phyloP scores from a whole-genome alignment of 176 grass and related monocot species.

The Microstegium vimineum region DNA sequence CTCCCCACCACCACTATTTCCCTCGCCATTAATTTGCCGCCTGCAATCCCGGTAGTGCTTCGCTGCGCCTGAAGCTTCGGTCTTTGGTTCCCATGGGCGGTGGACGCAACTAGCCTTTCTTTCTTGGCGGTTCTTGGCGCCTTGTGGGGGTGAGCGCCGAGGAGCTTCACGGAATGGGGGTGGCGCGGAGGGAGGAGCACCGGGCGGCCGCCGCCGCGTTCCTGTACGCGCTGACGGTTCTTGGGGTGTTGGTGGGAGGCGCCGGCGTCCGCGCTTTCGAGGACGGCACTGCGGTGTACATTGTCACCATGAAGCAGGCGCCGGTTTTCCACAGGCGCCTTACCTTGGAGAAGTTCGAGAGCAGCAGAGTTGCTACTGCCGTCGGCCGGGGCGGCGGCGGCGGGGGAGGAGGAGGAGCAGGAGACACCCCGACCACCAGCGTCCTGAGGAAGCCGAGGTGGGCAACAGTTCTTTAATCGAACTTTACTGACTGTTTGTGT shows the following conservation, averaged over 20 bases:
- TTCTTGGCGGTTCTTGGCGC: conserved; percentile 4
- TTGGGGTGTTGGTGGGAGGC: conserved; percentile 19
- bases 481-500: not conserved
- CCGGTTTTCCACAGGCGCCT: conserved; percentile 53
- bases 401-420: not conserved
- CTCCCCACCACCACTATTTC: not conserved
- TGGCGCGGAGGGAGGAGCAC: not conserved
- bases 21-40: conserved; percentile 32
- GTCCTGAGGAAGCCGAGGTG: conserved; percentile 71
- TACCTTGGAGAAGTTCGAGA: conserved; percentile 47
- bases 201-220: not conserved
- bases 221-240: conserved; percentile 16
- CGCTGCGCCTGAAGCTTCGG: not conserved
- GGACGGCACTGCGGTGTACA: conserved; percentile 75
- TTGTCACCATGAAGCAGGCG: conserved; percentile 85
- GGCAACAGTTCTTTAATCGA: not conserved
- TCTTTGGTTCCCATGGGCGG: conserved; percentile 11
- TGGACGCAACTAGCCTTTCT: conserved; percentile 9
- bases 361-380: conserved; percentile 24
- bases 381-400: conserved; percentile 7
- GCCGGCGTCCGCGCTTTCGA: conserved; percentile 29
- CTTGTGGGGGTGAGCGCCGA: not conserved
- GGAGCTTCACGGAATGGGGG: conserved; percentile 25
- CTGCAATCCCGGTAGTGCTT: not conserved
- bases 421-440: conserved; percentile 47